phyloP scores from a whole-genome alignment of 2,329 filamentous ascomycete species.

The Fusarium circinatum region DNA sequence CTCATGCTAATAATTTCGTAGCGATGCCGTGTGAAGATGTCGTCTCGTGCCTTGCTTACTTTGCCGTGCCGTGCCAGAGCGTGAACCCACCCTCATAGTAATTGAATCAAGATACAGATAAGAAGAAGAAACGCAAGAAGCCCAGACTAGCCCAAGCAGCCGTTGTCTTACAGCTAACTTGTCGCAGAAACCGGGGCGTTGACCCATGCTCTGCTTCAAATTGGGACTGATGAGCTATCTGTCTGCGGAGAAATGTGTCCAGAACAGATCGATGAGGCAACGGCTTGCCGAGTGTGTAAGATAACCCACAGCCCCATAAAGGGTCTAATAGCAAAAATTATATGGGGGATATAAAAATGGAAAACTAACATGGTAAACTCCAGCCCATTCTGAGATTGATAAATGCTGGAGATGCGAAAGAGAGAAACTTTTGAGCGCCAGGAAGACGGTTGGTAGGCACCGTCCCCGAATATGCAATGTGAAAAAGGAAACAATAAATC shows the following conservation, averaged over 20 bases:
- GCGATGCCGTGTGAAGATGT: slow-evolving; percentile 18
- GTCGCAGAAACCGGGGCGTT: background rate
- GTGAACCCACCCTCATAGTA: slow-evolving; percentile 5
- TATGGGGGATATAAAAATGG: background rate
- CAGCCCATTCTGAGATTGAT: slow-evolving; percentile 22
- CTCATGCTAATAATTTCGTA: slow-evolving; percentile 25
- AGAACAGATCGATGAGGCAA: slow-evolving; percentile 1
- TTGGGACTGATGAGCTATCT: slow-evolving; percentile 8
- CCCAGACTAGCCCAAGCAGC: background rate
- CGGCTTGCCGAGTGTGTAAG: background rate
- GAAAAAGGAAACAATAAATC: slow-evolving; percentile 16
- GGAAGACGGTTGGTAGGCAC: slow-evolving; percentile 11
- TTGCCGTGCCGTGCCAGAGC: slow-evolving; percentile 13
- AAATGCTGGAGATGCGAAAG: slow-evolving; percentile 34
- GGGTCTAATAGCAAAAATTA: background rate
- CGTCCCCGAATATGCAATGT: slow-evolving; percentile 25
- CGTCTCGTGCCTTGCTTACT: slow-evolving; percentile 5
- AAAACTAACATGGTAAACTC: slow-evolving; percentile 28
- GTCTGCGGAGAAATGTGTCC: background rate
- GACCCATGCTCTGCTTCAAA: slow-evolving; percentile 13
- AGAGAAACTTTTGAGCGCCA: slow-evolving; percentile 43
- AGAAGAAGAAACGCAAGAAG: slow-evolving; percentile 8
- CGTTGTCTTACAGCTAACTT: slow-evolving; percentile 9
- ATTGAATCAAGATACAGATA: slow-evolving; percentile 22
- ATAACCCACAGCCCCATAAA: slow-evolving; percentile 3